A percentile compares a stretch with the other conserved stretches of the same genome.
Evolutionary conservation across 495 filamentous ascomycete species (phyloP).

Genomic region (Talaromyces liani): DNA sequence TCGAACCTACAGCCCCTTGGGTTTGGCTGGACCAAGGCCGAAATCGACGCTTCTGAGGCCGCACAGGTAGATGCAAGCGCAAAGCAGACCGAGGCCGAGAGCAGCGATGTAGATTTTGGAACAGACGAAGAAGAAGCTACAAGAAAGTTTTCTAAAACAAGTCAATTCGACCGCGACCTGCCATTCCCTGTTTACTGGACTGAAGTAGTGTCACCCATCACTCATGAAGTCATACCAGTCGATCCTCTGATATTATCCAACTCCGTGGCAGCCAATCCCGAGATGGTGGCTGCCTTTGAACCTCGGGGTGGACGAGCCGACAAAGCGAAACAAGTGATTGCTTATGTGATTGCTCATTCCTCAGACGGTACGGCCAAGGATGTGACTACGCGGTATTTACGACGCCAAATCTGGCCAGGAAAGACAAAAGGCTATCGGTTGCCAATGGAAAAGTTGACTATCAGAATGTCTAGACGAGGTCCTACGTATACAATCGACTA

Average conservation of each 20-base stretch:
- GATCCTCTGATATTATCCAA: slow-evolving; percentile 64
- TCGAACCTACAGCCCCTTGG: slow-evolving; percentile 81
- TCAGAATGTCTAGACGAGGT: slow-evolving; percentile 66
- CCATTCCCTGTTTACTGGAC: slow-evolving; percentile 89
- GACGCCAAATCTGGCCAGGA: slow-evolving; percentile 74
- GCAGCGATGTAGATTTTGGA: slow-evolving; percentile 8
- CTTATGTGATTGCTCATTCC: slow-evolving; percentile 84
- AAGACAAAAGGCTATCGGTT: slow-evolving; percentile 84
- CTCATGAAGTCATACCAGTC: slow-evolving; percentile 68
- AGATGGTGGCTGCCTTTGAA: slow-evolving; percentile 70
- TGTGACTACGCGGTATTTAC: slow-evolving; percentile 88
- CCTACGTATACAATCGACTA: slow-evolving; percentile 60
- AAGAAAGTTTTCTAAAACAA: slow-evolving; percentile 13
- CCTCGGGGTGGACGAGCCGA: slow-evolving; percentile 75
- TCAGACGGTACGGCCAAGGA: slow-evolving; percentile 87
- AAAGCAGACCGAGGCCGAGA: slow-evolving; percentile 9
- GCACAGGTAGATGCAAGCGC: slow-evolving; percentile 21
- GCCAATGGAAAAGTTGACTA: slow-evolving; percentile 64
- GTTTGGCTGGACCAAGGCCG: slow-evolving; percentile 83
- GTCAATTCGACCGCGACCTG: slow-evolving; percentile 56
- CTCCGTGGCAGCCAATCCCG: slow-evolving; percentile 57
- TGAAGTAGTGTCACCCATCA: slow-evolving; percentile 75
- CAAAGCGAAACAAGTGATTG: slow-evolving; percentile 80
- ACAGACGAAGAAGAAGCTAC: slow-evolving; percentile 11
- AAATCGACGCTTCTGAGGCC: slow-evolving; percentile 48